Conservation (phyloP, 78 protist species). For the Dictyostelium brefeldianum region DNA sequence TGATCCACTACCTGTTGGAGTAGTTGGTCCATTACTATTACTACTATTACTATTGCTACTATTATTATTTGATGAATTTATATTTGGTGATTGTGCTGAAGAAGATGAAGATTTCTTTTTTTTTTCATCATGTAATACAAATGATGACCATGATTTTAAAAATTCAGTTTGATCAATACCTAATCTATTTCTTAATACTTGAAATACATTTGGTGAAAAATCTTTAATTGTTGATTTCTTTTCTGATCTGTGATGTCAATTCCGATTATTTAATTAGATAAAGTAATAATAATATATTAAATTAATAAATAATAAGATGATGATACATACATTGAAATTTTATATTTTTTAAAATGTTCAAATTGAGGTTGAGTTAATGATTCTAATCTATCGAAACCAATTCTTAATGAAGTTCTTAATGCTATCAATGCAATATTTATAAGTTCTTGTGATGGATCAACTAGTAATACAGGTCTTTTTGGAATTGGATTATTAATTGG, state of each 20-base stretch:
- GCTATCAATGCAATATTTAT: constrained; percentile 58
- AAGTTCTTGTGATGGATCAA: constrained; percentile 40
- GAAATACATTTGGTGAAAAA: constrained; percentile 73
- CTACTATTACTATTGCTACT: not conserved
- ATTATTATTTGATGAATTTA: not conserved
- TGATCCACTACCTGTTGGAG: not conserved
- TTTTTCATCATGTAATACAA: constrained; percentile 13
- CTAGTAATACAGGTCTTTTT: constrained; percentile 58
- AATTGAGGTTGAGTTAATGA: constrained; percentile 50
- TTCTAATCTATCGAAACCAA: not conserved
- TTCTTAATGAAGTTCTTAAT: constrained; percentile 27
- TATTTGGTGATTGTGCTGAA: not conserved
- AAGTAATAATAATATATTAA: not conserved
- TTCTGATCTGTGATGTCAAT: constrained; percentile 27
- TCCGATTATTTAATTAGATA: not conserved
- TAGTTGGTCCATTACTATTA: not conserved
- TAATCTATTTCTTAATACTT: constrained; percentile 37
- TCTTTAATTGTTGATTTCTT: constrained; percentile 55
- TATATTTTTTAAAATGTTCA: constrained; percentile 64
- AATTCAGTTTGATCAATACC: constrained; percentile 51
- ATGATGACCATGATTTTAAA: constrained; percentile 73
- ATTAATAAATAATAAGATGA: not conserved
- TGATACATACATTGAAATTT: constrained; percentile 34
- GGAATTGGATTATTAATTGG: constrained; percentile 76
- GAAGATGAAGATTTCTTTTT: not conserved